Conservation (phyloP, 257 asterid genomes). For the Catharanthus roseus region DNA sequence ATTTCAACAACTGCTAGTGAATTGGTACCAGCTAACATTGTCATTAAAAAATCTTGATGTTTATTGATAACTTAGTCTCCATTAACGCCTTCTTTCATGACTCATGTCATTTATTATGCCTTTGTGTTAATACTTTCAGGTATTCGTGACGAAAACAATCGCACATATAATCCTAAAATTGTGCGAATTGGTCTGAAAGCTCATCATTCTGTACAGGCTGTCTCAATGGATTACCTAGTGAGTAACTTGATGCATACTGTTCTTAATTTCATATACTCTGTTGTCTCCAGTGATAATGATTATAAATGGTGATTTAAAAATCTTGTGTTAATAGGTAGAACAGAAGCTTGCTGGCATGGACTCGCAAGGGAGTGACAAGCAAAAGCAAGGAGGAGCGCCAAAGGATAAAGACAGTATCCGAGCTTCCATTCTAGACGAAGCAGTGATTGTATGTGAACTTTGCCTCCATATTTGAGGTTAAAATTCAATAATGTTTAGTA, state of each 20-base stretch:
- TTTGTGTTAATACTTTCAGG: constrained; percentile 45
- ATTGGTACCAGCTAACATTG: neutral
- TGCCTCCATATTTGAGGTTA: constrained; percentile 14
- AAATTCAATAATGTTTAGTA: constrained; percentile 15
- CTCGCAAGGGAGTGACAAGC: constrained; percentile 74
- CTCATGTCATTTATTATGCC: constrained; percentile 4
- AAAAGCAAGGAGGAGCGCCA: constrained; percentile 69
- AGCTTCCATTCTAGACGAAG: constrained; percentile 85
- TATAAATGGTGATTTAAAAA: constrained; percentile 8
- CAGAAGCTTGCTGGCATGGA: constrained; percentile 75
- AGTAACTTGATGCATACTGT: constrained; percentile 14
- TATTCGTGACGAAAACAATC: constrained; percentile 85
- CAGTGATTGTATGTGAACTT: constrained; percentile 68
- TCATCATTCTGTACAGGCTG: constrained; percentile 89
- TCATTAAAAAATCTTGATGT: neutral
- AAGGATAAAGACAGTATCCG: constrained; percentile 82
- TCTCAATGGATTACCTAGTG: constrained; percentile 95
- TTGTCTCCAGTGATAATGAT: neutral
- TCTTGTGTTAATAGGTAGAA: constrained; percentile 49
- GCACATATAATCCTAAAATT: constrained; percentile 77
- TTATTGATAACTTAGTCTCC: too few species aligned
- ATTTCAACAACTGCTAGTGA: neutral
- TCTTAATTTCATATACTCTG: neutral
- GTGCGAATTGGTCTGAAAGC: constrained; percentile 92
- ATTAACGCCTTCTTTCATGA: neutral